phyloP scores from a whole-genome alignment of 768 basidiomycete species.

The Neoboletus magnificus region DNA sequence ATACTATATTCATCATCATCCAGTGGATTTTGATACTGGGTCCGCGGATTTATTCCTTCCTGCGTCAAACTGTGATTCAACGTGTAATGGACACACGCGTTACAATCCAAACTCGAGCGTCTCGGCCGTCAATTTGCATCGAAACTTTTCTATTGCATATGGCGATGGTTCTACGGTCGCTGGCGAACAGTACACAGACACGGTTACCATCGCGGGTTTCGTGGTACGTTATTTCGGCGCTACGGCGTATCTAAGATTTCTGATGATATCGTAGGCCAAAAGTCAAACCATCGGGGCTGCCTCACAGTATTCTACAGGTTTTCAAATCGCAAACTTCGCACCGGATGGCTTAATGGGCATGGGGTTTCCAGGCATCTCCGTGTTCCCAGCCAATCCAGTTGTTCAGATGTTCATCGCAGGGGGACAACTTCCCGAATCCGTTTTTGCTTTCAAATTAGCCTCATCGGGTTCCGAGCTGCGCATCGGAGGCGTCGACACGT shows the following conservation, averaged over 20 bases:
- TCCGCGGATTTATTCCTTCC: constrained; percentile 36
- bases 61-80: constrained; percentile 20
- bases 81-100: constrained; percentile 33
- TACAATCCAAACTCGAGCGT: constrained; percentile 36
- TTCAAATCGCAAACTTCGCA: constrained; percentile 12
- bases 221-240: constrained; percentile 7
- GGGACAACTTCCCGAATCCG: constrained; percentile 28
- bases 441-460: constrained; percentile 42
- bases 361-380: constrained; percentile 40
- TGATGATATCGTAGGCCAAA: constrained; percentile 19
- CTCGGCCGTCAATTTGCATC: constrained; percentile 23
- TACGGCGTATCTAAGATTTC: background rate
- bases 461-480: constrained; percentile 34
- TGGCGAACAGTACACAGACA: constrained; percentile 40
- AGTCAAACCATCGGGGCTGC: constrained; percentile 26
- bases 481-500: constrained; percentile 41
- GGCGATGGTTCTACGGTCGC: constrained; percentile 41
- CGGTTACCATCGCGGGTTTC: constrained; percentile 37
- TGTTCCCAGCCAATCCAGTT: constrained; percentile 34
- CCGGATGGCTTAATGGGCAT: constrained; percentile 40
- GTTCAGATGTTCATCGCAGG: constrained; percentile 44
- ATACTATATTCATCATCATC: background rate
- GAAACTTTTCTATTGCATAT: constrained; percentile 37
- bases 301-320: constrained; percentile 12
- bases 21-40: constrained; percentile 37